phyloP scores from a whole-genome alignment of 1,284 basidiomycete genomes.

The Ceratorhiza oryzae-sativae region DNA sequence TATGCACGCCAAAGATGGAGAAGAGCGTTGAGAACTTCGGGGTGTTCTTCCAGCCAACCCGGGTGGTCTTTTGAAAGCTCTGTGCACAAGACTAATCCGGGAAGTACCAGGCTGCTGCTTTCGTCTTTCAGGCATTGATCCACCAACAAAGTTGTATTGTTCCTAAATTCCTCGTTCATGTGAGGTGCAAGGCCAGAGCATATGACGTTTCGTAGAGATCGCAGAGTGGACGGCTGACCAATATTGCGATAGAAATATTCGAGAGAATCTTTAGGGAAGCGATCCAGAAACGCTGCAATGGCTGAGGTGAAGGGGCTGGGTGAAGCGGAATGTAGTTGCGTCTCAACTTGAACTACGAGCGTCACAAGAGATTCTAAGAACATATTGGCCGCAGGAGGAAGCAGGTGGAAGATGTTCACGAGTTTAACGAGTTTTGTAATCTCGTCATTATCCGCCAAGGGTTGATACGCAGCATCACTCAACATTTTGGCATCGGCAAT shows the following conservation, averaged over 20 bases:
- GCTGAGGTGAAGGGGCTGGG: slow-evolving; percentile 95
- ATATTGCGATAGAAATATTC: slow-evolving; percentile 86
- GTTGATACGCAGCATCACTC: slow-evolving; percentile 77
- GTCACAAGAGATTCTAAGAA: slow-evolving; percentile 90
- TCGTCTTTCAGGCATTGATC: slow-evolving; percentile 64
- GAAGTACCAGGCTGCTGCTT: slow-evolving; percentile 63
- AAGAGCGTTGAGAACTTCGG: slow-evolving; percentile 70
- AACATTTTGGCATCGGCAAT: slow-evolving; percentile 88
- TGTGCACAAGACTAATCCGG: slow-evolving; percentile 76
- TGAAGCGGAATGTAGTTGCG: slow-evolving; percentile 87
- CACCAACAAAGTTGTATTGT: slow-evolving; percentile 69
- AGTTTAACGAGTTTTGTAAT: slow-evolving; percentile 93
- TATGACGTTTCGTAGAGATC: slow-evolving; percentile 82
- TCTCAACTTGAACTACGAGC: slow-evolving; percentile 92
- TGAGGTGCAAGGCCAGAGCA: slow-evolving; percentile 78
- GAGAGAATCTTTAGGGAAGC: slow-evolving; percentile 86
- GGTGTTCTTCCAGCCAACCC: slow-evolving; percentile 75
- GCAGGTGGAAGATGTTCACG: slow-evolving; percentile 95
- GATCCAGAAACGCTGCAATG: slow-evolving; percentile 88
- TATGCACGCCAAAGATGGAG: slow-evolving; percentile 75
- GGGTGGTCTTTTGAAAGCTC: slow-evolving; percentile 76
- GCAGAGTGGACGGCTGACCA: slow-evolving; percentile 74
- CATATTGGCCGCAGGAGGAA: slow-evolving; percentile 91
- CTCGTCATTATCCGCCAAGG: slow-evolving; percentile 86
- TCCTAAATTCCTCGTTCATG: slow-evolving; percentile 75